Evolutionary conservation across 2,329 filamentous ascomycete genomes (phyloP), one percentile per base, ranked within the genome.

Genomic region (Didymella pomorum): DNA sequence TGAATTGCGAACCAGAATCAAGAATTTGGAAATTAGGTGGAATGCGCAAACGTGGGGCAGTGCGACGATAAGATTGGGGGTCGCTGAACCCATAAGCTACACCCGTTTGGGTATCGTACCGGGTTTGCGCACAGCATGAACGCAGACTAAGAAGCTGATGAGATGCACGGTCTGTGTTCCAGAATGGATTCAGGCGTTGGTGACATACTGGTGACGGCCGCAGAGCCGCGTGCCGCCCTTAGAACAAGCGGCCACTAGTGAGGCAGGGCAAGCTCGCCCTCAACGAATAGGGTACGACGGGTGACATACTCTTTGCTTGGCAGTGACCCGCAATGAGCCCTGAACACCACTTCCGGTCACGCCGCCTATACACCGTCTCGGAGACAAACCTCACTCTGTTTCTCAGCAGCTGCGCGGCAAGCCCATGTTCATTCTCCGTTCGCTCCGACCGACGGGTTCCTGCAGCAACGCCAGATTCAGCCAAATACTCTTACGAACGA

Each of bases 401-500:
- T 31, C 16, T 4, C 25, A 47, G 28, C 29, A 23, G 28, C 28
- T 33, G 45, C 25, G 29, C 45, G 11, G 45, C 45, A 37, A 48
- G 6, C 12, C 11, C 20, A 48, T 48, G 45, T 25, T 37, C 20
- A 25, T 48, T 48, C n/a, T 25, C 20, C 45, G 31, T 26, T 26
- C 45, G 29, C 31, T 37, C 10, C 18, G 45, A 48, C 31, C 2
- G 20, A 48, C 20, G 12, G 29, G 29, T n/a, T 3, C n/a, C 25
- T 25, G 29, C 31, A 48, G 45, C 20, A 48, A 48, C 20, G 31
- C 45, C 11, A 48, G 16, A 48, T 26, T 48, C 31, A 48, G 20
- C n/a, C 29, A 48, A 26, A 16, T 10, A 48, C 12, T 48, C 45
- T 18, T 37, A 20, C 45, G 31, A 26, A 37, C 25, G 47, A 62